Percentiles rank a stretch among this genome's conserved stretches.
phyloP scores from a whole-genome alignment of 441 rosid genomes.

The Populus hybrid region DNA sequence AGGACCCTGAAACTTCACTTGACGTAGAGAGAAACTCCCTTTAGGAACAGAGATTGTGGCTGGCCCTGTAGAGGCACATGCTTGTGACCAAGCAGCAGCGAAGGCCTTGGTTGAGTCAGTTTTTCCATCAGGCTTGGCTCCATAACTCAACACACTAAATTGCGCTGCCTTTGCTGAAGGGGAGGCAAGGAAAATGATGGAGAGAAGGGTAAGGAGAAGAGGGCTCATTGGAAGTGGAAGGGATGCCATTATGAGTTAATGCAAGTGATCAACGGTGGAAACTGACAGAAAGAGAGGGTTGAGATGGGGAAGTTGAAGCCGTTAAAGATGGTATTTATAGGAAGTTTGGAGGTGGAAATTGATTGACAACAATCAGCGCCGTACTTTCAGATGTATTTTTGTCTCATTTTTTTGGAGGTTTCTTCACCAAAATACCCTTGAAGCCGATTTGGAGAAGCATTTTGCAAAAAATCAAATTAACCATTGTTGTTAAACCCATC shows the following conservation, averaged over 20 bases:
- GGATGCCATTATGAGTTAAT: background rate
- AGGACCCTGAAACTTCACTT: constrained; percentile 44
- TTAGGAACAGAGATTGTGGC: constrained; percentile 52
- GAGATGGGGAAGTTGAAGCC: background rate
- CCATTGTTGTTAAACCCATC: too few species aligned
- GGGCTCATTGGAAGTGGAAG: background rate
- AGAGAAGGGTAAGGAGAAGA: background rate
- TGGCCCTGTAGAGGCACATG: constrained; percentile 8
- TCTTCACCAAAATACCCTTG: too few species aligned
- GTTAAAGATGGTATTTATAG: background rate
- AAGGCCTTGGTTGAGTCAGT: constrained; percentile 42
- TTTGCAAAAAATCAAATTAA: too few species aligned
- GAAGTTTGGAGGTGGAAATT: background rate
- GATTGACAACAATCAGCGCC: background rate
- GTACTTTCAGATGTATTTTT: background rate
- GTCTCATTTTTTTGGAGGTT: background rate
- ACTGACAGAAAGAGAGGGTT: background rate
- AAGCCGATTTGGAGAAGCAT: too few species aligned
- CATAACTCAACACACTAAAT: background rate
- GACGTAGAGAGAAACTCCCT: constrained; percentile 46
- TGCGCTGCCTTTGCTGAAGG: background rate
- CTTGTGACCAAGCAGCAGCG: too few species aligned
- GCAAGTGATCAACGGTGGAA: background rate
- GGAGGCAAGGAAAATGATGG: background rate
- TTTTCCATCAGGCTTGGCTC: background rate